Evolutionary conservation across 2,329 filamentous ascomycete species (phyloP).

Genomic region (Aspergillus sp.): DNA sequence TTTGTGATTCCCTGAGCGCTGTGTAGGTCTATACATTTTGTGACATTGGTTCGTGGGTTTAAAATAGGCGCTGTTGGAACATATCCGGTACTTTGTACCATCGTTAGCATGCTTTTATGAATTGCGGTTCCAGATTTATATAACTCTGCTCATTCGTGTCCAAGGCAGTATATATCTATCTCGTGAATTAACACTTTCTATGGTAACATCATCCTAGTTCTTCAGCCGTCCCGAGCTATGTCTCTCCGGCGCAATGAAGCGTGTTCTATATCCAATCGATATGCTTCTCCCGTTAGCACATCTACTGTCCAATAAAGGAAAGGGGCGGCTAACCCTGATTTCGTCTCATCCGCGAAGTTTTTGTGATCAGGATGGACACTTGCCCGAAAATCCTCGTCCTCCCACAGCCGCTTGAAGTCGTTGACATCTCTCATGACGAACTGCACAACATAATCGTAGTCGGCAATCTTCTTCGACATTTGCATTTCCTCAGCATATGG

Average conservation of each 20-base stretch:
- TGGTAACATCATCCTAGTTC: not conserved
- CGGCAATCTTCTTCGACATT: conserved; percentile 27
- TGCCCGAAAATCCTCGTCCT: conserved; percentile 33
- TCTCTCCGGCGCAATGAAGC: conserved; percentile 5
- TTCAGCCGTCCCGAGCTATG: conserved; percentile 6
- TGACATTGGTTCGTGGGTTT: not conserved
- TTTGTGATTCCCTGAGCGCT: conserved; percentile 7
- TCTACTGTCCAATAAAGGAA: not conserved
- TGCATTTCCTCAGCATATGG: conserved; percentile 11
- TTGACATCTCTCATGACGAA: conserved; percentile 36
- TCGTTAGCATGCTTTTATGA: not conserved
- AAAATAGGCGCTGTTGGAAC: conserved; percentile 2
- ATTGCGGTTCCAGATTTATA: not conserved
- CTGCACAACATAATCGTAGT: conserved; percentile 40
- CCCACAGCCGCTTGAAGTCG: conserved; percentile 36
- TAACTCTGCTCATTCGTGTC: not conserved
- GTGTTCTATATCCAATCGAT: conserved; percentile 17
- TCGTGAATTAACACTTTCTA: no score
- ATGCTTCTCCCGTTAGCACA: conserved; percentile 4
- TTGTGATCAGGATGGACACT: conserved; percentile 38
- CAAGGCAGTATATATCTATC: not conserved
- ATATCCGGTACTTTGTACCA: not conserved
- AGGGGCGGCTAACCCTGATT: conserved; percentile 13
- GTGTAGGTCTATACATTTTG: not conserved
- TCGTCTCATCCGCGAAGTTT: conserved; percentile 34